Percentiles rank a stretch among this genome's conserved stretches.
Conservation (phyloP, 805 yeast genomes). For the Schwanniomyces pseudopolymorphus region DNA sequence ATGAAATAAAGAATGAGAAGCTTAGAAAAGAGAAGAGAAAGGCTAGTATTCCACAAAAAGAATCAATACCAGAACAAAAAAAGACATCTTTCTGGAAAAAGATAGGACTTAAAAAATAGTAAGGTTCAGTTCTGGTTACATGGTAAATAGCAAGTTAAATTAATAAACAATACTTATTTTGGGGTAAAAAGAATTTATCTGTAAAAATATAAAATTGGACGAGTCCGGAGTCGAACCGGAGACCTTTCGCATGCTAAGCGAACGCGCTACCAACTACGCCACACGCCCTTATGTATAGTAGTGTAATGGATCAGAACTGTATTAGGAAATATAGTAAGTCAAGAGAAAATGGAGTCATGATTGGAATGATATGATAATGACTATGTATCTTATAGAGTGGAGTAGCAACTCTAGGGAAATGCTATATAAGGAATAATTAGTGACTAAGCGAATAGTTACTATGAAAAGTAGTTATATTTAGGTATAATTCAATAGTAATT, state of each 20-base stretch:
- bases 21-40: constrained; percentile 7
- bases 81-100: constrained; percentile 21
- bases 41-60: constrained; percentile 1
- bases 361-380: too few relatives aligned
- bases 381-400: too few relatives aligned
- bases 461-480: too few relatives aligned
- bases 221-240: constrained; percentile 34
- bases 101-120: constrained; percentile 19
- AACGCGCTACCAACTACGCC: constrained; percentile 84
- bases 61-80: constrained; percentile 5
- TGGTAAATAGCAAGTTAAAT: not conserved
- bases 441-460: too few relatives aligned
- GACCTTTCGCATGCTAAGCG: constrained; percentile 42
- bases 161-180: too few relatives aligned
- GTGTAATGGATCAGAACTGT: too few relatives aligned
- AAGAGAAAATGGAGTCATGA: too few relatives aligned
- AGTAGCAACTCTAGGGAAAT: too few relatives aligned
- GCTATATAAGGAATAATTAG: too few relatives aligned
- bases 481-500: too few relatives aligned
- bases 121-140: not conserved
- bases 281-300: constrained; percentile 57
- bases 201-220: constrained; percentile 15
- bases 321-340: too few relatives aligned
- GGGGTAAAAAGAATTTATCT: not conserved
- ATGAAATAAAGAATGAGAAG: constrained; percentile 18